These are phyloP conservation scores for Ananas comosus DNA, from an alignment of 176 grass and related monocot species.

Conservation along the genomic window DNA sequence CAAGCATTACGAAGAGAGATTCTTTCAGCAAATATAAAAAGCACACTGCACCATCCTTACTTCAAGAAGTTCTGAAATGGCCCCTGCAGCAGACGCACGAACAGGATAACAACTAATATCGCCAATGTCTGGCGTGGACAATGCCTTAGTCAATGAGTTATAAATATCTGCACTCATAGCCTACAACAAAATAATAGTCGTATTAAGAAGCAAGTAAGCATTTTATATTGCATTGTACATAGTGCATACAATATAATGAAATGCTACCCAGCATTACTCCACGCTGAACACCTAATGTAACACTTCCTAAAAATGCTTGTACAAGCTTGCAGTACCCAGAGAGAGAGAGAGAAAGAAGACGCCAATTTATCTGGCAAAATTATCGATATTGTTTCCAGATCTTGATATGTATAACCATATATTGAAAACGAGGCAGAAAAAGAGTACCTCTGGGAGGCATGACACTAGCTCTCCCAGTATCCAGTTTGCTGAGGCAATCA, in stretches of 20 bases:
- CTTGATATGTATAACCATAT: background rate
- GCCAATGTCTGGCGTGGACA: slow-evolving; percentile 38
- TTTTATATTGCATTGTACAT: background rate
- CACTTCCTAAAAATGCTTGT: background rate
- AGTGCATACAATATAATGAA: no score
- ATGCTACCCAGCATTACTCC: background rate
- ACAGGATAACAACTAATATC: slow-evolving; percentile 68
- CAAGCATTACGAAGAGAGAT: background rate
- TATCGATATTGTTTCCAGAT: background rate
- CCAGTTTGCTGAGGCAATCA: slow-evolving; percentile 89
- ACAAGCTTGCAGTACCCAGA: no score
- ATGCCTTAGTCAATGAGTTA: slow-evolving; percentile 56
- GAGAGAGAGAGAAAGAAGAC: no score
- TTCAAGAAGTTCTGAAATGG: slow-evolving; percentile 73
- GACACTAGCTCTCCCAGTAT: slow-evolving; percentile 57
- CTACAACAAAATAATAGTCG: slow-evolving; percentile 35
- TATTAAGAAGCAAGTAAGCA: slow-evolving; percentile 22
- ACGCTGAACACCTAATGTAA: no score
- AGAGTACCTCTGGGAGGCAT: slow-evolving; percentile 62
- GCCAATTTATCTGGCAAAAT: no score
- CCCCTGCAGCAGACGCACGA: slow-evolving; percentile 70
- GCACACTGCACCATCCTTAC: slow-evolving; percentile 22
- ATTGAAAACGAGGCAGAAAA: background rate
- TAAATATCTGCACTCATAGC: slow-evolving; percentile 63
- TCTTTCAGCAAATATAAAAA: background rate